Evolutionary conservation across 352 stramenopile genomes (phyloP), one percentile per base, ranked within the genome.

Genomic region (Globisporangium canariense): DNA sequence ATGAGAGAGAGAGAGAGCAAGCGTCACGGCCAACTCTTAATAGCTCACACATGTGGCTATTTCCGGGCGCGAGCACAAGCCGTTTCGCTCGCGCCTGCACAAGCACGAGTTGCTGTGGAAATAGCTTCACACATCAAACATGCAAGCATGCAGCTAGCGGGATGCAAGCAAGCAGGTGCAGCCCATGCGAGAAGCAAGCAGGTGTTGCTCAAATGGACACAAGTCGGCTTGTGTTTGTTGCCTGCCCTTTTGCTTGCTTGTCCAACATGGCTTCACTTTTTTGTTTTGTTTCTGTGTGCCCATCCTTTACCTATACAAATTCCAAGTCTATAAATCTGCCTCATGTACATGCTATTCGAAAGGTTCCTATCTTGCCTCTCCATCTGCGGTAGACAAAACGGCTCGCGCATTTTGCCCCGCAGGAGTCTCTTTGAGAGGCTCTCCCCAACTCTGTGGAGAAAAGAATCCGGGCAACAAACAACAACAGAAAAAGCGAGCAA

Each of bases 231-330:
- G 46, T 34, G 47, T 16, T 28, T 18, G 25, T 18, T 22, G 10
- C 20, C 8, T 50, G 18, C 25, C 25, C 25, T 28, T 28, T 28
- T 28, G 25, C 25, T 28, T 28, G 25, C 25, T 8, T 53, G 47
- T 9, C 25, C 20, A 55, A 55, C 22, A 55, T 55, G 49, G 49
- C 49, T 55, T 55, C 49, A 55, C 45, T 51, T 47, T 53, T 50
- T 25, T 10, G 16, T 20, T 22, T 20, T 52, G n/a, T 52, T 16
- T 30, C 46, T 8, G n/a, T 52, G n/a, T 32, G 40, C 46, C 46
- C 46, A 18, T 25, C 46, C 22, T 38, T 55, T 38, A 20, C 49
- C 14, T 11, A 55, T 55, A 55, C 49, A 55, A 55, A 55, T 4
- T 38, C 25, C 49, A 40, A 55, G 49, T 53, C 2, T 16, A 53